These are phyloP conservation scores for Zangia roseola DNA, from an alignment of 768 basidiomycete species.

Conservation along the genomic window DNA sequence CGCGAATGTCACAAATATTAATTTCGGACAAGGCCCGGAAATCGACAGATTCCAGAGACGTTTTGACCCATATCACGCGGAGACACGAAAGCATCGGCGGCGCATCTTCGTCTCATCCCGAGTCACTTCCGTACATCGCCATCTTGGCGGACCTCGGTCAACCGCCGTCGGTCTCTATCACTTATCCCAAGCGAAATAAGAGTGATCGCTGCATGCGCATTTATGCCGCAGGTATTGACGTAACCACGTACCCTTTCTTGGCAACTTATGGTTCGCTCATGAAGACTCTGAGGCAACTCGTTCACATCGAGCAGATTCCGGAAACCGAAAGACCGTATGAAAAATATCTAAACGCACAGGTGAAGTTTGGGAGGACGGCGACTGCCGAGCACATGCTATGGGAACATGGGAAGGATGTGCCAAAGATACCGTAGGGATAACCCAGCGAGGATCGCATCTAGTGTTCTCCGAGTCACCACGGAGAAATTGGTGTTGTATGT, in stretches of 20 bases:
- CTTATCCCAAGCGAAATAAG: background rate
- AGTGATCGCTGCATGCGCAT: background rate
- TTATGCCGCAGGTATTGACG: background rate
- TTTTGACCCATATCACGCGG: background rate
- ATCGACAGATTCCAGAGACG: background rate
- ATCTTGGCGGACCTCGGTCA: background rate
- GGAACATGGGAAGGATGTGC: background rate
- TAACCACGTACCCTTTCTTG: background rate
- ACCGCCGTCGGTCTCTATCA: background rate
- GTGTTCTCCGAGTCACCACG: too few species aligned
- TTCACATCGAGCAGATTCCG: background rate
- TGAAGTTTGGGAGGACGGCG: background rate
- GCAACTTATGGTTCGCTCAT: background rate
- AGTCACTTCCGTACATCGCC: background rate
- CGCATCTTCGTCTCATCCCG: background rate
- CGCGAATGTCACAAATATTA: conserved; percentile 4
- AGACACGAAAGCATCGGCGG: too few species aligned
- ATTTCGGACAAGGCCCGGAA: conserved; percentile 2
- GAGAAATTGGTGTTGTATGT: too few species aligned
- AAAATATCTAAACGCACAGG: background rate
- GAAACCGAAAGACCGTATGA: background rate
- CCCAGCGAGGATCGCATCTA: too few species aligned
- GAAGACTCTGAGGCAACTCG: background rate
- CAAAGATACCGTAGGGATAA: too few species aligned
- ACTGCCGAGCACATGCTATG: background rate